Conservation (phyloP, 495 filamentous ascomycete genomes). For the Pyrenopolyporus hunteri region DNA sequence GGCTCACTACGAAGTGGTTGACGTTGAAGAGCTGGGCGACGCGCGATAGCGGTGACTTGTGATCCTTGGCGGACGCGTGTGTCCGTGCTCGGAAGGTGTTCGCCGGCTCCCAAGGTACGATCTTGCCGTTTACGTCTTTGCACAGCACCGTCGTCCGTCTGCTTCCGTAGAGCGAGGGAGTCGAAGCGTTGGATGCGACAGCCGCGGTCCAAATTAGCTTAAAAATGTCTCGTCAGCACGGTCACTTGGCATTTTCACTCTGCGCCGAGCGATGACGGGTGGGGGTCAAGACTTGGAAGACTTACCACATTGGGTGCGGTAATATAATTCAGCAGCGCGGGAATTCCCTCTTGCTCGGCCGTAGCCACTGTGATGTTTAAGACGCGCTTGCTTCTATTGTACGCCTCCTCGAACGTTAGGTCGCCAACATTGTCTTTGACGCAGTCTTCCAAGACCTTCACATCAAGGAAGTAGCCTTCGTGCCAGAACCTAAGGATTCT, state of each 20-base stretch:
- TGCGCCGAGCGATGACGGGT: neutral
- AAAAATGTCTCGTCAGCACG: constrained; percentile 19
- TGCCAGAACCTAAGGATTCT: constrained; percentile 68
- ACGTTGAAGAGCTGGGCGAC: constrained; percentile 94
- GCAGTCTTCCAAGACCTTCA: constrained; percentile 81
- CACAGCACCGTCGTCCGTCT: constrained; percentile 73
- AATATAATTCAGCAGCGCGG: constrained; percentile 88
- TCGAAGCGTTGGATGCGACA: constrained; percentile 85
- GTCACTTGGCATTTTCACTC: neutral
- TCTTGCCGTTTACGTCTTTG: constrained; percentile 78
- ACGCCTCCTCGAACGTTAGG: constrained; percentile 93
- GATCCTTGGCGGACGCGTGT: constrained; percentile 70
- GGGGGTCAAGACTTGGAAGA: constrained; percentile 28
- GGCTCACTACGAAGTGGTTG: constrained; percentile 83
- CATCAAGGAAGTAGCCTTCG: constrained; percentile 85
- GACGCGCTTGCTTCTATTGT: constrained; percentile 80
- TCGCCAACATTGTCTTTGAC: constrained; percentile 86
- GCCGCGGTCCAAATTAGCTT: constrained; percentile 93
- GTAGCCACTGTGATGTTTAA: constrained; percentile 92
- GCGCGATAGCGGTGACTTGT: constrained; percentile 79
- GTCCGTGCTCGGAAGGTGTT: constrained; percentile 74
- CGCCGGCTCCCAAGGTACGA: constrained; percentile 78
- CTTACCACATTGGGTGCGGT: constrained; percentile 92
- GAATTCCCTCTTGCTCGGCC: constrained; percentile 73
- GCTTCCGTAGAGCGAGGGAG: constrained; percentile 64